phyloP scores from a whole-genome alignment of 768 basidiomycete genomes.

The Suillus brevipes region DNA sequence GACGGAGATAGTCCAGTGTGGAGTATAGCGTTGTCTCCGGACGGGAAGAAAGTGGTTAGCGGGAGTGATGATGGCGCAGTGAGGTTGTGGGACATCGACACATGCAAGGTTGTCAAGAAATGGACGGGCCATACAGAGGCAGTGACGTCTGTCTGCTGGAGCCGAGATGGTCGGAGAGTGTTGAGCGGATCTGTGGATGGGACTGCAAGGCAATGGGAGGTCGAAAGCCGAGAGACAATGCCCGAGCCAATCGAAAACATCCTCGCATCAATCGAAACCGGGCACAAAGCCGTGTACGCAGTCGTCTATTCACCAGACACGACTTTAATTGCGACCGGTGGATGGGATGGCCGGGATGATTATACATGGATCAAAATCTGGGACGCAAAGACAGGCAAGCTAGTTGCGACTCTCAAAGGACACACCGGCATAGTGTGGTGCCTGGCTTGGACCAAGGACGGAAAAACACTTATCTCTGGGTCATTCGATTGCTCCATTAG shows the following conservation, averaged over 20 bases:
- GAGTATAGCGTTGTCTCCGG: background rate
- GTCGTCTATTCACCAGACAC: conserved; percentile 3
- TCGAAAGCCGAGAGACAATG: background rate
- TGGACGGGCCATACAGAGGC: background rate
- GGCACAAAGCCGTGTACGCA: accelerated
- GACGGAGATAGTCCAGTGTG: background rate
- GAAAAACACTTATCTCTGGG: conserved; percentile 3
- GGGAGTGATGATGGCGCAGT: background rate
- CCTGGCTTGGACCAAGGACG: background rate
- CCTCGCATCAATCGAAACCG: background rate
- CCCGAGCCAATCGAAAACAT: background rate
- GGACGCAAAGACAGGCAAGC: too few relatives aligned
- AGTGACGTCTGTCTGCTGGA: background rate
- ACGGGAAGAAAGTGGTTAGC: background rate
- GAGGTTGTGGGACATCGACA: background rate
- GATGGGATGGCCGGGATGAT: too few relatives aligned
- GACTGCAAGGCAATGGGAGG: background rate
- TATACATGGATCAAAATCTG: too few relatives aligned
- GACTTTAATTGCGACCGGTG: too few relatives aligned
- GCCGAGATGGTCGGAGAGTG: background rate
- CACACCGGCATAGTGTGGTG: background rate
- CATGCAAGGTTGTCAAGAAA: background rate
- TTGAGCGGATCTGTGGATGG: background rate
- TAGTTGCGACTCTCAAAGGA: background rate
- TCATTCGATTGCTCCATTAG: background rate